These are phyloP conservation scores for Coemansia sp. DNA, from an alignment of 192 early-diverging fungal genomes.

Conservation along the genomic window DNA sequence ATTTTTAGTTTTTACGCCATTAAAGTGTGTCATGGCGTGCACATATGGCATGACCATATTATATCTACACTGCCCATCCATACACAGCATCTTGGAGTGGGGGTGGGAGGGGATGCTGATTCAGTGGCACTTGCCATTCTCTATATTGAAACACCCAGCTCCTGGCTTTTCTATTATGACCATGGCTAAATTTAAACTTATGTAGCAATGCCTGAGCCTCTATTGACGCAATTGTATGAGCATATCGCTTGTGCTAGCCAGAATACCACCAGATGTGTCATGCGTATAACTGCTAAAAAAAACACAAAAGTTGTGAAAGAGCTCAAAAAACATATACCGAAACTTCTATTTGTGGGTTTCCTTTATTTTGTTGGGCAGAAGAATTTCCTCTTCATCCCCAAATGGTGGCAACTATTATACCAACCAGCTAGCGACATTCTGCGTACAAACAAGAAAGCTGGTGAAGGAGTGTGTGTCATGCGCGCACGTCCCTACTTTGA, in stretches of 20 bases:
- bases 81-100: background rate
- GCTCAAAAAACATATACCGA: background rate
- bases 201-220: background rate
- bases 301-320: background rate
- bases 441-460: background rate
- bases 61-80: background rate
- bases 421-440: background rate
- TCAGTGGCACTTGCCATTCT: background rate
- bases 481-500: constrained; percentile 1
- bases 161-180: background rate
- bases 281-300: background rate
- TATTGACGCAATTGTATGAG: constrained; percentile 7
- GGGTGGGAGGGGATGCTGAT: background rate
- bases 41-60: constrained; percentile 2
- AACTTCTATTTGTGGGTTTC: background rate
- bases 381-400: background rate
- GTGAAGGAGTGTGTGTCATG: background rate
- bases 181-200: background rate
- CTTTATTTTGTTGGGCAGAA: background rate
- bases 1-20: constrained; percentile 1
- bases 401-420: background rate
- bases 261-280: constrained; percentile 3
- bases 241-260: background rate
- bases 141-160: background rate
- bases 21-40: background rate